Base-by-base conservation (phyloP, 1,284 basidiomycete genomes). In the Ganoderma sinense region DNA sequence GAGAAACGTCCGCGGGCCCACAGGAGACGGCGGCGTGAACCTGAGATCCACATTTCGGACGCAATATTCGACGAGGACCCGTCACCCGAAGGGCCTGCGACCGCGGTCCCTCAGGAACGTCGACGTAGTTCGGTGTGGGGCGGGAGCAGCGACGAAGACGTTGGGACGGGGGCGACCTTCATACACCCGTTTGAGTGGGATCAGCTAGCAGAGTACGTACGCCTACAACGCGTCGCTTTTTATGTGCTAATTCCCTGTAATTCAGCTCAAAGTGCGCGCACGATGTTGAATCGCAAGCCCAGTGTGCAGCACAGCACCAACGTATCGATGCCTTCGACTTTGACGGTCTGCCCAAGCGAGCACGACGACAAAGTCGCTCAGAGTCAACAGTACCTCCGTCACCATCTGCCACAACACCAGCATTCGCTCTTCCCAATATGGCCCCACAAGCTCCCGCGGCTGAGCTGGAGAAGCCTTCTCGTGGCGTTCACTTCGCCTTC, bases 11-110 rank as follows among this genome's bases (percentile, higher is more conserved):
- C 36, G 59, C 59, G 59, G 39, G 59, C 23, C 43, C 60, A 71
- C 51, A 53, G 72, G 51, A 66, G 70, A 56, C 58, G 69, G 63
- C 26, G 62, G 69, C 66, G 74, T 62, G 73, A 73, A 29, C 76
- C 78, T 14, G 71, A 74, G 31, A 87, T 89, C 48, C 84, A 89
- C 65, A 87, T 92, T 36, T 92, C 90, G 4, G 88, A 86, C 4
- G 88, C 89, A 0, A 89, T 87, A 77, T 91, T 86, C 71, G 90
- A 92, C 72, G 83, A 84, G 18, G 83, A 89, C 58, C 85, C 86
- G 6, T 82, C 82, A 0, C 83, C 88, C 3, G 89, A 89, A 67
- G 88, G 86, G 0, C 87, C 86, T 11, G 86, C 85, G 11, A 88
- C 84, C 1, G 74, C 69, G 2, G 70, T 71, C 18, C 48, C 65